Evolutionary conservation across 75 land plant genomes (phyloP), one percentile per base, ranked within the genome.

Genomic region (Selaginella tamariscina): DNA sequence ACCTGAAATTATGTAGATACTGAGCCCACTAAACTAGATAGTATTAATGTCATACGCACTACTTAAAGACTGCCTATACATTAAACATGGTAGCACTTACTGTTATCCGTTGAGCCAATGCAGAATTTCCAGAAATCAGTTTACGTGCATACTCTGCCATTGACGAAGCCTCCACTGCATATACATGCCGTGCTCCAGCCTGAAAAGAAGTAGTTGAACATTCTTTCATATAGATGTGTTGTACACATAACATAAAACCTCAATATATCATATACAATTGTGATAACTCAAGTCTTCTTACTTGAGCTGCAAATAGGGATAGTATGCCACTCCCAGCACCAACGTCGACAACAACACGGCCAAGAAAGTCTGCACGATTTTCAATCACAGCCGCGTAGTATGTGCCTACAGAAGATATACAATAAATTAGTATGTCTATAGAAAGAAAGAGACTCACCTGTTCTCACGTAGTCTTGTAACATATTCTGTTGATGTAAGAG

Each of bases 301-400:
- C 98, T 90, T 93, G 95, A 67, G 98, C 98, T 70, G 98, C 98
- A 86, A 93, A 93, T 44, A 93, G 80, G 9, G 98, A 93, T 69
- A 93, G 77, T 59, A 93, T 93, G 64, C 98, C 98, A 81, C 97
- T 92, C 32, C 98, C 98, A 79, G 98, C 98, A 64, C 98, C 98
- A 75, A 93, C 98, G 82, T 93, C 98, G 73, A 93, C 95, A 18
- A 93, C 98, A 57, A 93, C 81, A 65, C 89, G 85, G 1, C 82
- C 98, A 54, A 64, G 65, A 75, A 93, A 89, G 73, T 85, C 90
- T 24, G 55, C 72, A 70, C 82, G 88, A 33, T 89, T 93, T 66
- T 89, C 90, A 54, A 93, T 79, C 0, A 93, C 86, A 31, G 98
- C 98, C 20, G 98, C 86, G 75, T 86, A 86, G 71, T 92, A 92